A percentile compares a stretch with the other conserved stretches of the same genome.
Evolutionary conservation across 2,329 filamentous ascomycete genomes (phyloP).

Genomic region (Ceratocystis albifundus): DNA sequence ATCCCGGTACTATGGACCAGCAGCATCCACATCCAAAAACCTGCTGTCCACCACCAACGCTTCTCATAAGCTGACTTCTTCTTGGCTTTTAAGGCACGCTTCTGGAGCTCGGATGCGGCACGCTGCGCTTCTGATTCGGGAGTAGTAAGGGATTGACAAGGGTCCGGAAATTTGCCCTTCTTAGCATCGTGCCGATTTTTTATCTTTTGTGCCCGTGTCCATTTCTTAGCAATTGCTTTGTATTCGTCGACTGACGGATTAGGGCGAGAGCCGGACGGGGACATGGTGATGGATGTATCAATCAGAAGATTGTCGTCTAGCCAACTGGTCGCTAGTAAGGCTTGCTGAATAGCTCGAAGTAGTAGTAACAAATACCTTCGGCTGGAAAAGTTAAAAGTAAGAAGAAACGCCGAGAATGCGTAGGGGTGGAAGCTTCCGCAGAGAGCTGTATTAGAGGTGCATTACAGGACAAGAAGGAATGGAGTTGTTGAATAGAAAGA

Average conservation of each 20-base stretch:
- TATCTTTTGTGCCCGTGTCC: constrained; percentile 41
- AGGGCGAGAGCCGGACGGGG: neutral
- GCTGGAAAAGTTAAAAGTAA: neutral
- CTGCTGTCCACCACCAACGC: constrained; percentile 47
- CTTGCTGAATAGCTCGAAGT: neutral
- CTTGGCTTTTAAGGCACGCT: constrained; percentile 14
- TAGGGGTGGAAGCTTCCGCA: constrained; percentile 22
- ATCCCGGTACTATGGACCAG: constrained; percentile 69
- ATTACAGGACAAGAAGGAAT: constrained; percentile 16
- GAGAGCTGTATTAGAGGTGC: constrained; percentile 15
- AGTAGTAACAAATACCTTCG: neutral
- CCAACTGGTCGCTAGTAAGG: neutral
- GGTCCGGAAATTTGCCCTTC: constrained; percentile 12
- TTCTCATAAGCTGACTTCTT: constrained; percentile 34
- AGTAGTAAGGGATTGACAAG: neutral
- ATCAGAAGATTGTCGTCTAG: neutral
- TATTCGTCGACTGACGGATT: constrained; percentile 34
- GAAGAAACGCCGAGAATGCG: constrained; percentile 18
- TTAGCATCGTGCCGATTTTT: constrained; percentile 36
- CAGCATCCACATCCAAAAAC: constrained; percentile 59
- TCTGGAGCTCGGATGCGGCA: constrained; percentile 13
- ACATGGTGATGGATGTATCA: neutral
- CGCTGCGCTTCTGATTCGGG: constrained; percentile 17
- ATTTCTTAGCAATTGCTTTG: constrained; percentile 43
- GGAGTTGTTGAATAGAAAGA: neutral